Evolutionary conservation across 1,139 yeast genomes (phyloP).

Genomic region (Hyphopichia burtonii): DNA sequence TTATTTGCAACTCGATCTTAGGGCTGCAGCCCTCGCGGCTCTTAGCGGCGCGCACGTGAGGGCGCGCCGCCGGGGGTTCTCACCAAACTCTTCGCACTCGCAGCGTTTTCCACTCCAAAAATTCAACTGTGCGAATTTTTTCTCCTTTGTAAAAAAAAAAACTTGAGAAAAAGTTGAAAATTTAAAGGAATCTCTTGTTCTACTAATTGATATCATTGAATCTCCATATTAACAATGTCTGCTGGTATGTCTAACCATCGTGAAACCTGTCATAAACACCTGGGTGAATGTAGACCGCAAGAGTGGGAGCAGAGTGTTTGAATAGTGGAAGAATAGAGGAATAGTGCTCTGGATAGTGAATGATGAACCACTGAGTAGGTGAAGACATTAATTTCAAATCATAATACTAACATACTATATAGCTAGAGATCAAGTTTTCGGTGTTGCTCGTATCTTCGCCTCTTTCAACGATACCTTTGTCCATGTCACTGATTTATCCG

Average conservation of each 20-base stretch:
- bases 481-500: slow-evolving; percentile 98
- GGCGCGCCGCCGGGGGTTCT: too few species aligned
- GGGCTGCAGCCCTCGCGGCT: too few species aligned
- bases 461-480: slow-evolving; percentile 99
- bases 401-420: slow-evolving; percentile 56
- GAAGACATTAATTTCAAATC: too few species aligned
- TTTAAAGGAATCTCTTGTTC: slow-evolving; percentile 2
- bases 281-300: too few species aligned
- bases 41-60: background rate
- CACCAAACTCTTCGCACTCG: too few species aligned
- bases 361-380: too few species aligned
- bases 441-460: slow-evolving; percentile 99
- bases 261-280: background rate
- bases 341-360: too few species aligned
- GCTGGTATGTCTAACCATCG: slow-evolving; percentile 25
- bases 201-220: slow-evolving; percentile 4
- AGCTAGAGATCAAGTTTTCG: slow-evolving; percentile 97
- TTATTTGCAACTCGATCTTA: too few species aligned
- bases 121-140: background rate
- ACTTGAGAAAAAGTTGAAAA: background rate
- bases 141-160: background rate
- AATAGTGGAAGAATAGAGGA: too few species aligned
- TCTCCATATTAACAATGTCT: slow-evolving; percentile 24
- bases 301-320: too few species aligned
- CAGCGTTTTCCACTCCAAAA: too few species aligned